Conservation (phyloP, 2,329 filamentous ascomycete species). For the Elsinoe perseae region DNA sequence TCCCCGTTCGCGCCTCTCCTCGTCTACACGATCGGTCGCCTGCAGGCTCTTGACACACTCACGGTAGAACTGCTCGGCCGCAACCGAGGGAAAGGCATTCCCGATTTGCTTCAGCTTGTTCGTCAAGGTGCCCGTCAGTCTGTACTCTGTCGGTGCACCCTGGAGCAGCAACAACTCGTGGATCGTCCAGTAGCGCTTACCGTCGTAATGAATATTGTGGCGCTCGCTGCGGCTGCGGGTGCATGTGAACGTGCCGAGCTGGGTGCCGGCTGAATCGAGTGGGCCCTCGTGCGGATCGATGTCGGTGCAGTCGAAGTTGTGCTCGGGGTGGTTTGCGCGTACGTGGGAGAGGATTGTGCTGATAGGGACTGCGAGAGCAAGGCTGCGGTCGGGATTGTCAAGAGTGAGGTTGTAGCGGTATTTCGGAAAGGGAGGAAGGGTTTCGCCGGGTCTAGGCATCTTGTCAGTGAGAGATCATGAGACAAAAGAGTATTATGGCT, state of each 20-base stretch:
- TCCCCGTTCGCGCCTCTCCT: too few species aligned
- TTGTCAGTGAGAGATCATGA: not conserved
- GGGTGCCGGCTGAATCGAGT: slow-evolving; percentile 46
- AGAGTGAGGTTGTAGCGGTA: slow-evolving; percentile 18
- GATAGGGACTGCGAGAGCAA: slow-evolving; percentile 1
- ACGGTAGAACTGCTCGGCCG: slow-evolving; percentile 22
- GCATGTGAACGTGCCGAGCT: slow-evolving; percentile 19
- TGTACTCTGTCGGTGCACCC: slow-evolving; percentile 57
- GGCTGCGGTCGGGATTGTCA: not conserved
- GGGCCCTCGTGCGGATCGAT: not conserved
- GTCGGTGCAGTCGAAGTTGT: not conserved
- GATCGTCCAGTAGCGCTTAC: slow-evolving; percentile 54
- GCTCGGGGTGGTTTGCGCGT: not conserved
- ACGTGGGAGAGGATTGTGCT: not conserved
- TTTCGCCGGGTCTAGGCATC: slow-evolving; percentile 56
- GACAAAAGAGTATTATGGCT: slow-evolving; percentile 21
- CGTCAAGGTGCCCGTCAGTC: slow-evolving; percentile 42
- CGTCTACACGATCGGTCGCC: not conserved
- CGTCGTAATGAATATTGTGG: slow-evolving; percentile 58
- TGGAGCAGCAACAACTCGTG: slow-evolving; percentile 63
- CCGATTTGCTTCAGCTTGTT: slow-evolving; percentile 59
- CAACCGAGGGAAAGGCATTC: slow-evolving; percentile 63
- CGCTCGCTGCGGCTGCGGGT: slow-evolving; percentile 35
- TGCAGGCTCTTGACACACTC: slow-evolving; percentile 14
- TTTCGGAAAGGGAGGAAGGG: slow-evolving; percentile 56